Percentiles rank a stretch among this genome's conserved stretches.
Evolutionary conservation across 2,329 filamentous ascomycete species (phyloP).

Genomic region (Orbilia brochopaga): DNA sequence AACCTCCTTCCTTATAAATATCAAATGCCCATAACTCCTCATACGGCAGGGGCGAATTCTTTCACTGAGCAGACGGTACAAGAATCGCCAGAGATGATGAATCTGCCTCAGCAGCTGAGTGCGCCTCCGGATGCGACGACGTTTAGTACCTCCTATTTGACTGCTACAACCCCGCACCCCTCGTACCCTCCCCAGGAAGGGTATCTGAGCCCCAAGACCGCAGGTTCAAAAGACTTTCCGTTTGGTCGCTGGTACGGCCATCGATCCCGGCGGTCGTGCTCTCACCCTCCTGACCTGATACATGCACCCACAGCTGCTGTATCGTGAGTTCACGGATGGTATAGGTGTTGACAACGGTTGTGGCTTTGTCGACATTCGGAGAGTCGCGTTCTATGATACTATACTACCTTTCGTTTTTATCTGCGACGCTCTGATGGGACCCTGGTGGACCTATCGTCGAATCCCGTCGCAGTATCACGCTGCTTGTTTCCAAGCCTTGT

Average conservation of each 20-base stretch:
- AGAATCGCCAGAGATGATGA: constrained; percentile 50
- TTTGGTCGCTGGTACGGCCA: constrained; percentile 51
- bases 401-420: neutral
- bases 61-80: constrained; percentile 52
- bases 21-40: constrained; percentile 55
- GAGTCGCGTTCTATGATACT: neutral
- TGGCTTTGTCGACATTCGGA: neutral
- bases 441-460: constrained; percentile 3
- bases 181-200: constrained; percentile 25
- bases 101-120: constrained; percentile 52
- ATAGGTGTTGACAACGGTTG: neutral
- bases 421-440: neutral
- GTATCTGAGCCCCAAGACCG: constrained; percentile 31
- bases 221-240: constrained; percentile 30
- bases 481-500: neutral
- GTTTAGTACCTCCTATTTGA: constrained; percentile 54
- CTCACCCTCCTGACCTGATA: constrained; percentile 43
- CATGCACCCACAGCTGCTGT: constrained; percentile 38
- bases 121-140: constrained; percentile 54
- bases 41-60: constrained; percentile 52
- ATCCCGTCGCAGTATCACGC: neutral
- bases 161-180: constrained; percentile 30
- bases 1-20: constrained; percentile 55
- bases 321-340: constrained; percentile 24
- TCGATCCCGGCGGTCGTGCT: constrained; percentile 47